These are phyloP conservation scores for Capronia americana DNA, from an alignment of 2,329 filamentous ascomycete species.

Conservation along the genomic window DNA sequence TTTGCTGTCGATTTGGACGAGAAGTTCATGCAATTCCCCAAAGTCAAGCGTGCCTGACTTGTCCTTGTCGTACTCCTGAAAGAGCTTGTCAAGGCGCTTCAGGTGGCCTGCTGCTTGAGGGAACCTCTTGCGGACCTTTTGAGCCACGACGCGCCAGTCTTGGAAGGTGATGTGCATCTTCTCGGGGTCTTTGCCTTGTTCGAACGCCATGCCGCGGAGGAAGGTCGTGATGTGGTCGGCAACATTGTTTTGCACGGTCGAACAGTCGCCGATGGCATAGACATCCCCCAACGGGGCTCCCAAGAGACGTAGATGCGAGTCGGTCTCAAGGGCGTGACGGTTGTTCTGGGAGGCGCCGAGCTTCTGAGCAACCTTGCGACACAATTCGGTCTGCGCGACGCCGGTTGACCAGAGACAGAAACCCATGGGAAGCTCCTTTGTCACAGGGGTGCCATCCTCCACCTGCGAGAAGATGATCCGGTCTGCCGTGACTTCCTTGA, in stretches of 20 bases:
- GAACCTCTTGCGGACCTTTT: conserved; percentile 84
- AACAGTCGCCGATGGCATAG: conserved; percentile 94
- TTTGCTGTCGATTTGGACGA: conserved; percentile 92
- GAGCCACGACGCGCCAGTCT: conserved; percentile 86
- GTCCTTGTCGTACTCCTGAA: conserved; percentile 90
- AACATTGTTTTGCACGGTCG: conserved; percentile 96
- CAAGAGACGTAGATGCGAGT: conserved; percentile 86
- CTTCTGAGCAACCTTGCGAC: conserved; percentile 75
- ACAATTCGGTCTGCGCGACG: conserved; percentile 83
- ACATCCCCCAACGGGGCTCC: conserved; percentile 92
- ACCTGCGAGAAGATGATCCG: conserved; percentile 90
- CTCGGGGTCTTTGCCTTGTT: conserved; percentile 87
- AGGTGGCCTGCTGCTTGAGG: conserved; percentile 89
- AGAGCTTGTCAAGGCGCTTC: conserved; percentile 86
- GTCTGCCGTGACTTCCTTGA: conserved; percentile 84
- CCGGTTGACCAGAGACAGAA: conserved; percentile 99
- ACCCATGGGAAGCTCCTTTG: conserved; percentile 92
- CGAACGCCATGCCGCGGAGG: conserved; percentile 86
- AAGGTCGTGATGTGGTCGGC: conserved; percentile 90
- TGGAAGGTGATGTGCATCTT: conserved; percentile 83
- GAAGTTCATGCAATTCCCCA: conserved; percentile 83
- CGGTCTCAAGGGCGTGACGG: conserved; percentile 89
- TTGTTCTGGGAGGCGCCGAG: conserved; percentile 81
- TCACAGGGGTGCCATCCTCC: conserved; percentile 74
- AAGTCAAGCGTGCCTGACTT: conserved; percentile 93